Percentiles rank a stretch among this genome's conserved stretches.
phyloP scores from a whole-genome alignment of 2,329 filamentous ascomycete species.

The Colletotrichum simmondsii region DNA sequence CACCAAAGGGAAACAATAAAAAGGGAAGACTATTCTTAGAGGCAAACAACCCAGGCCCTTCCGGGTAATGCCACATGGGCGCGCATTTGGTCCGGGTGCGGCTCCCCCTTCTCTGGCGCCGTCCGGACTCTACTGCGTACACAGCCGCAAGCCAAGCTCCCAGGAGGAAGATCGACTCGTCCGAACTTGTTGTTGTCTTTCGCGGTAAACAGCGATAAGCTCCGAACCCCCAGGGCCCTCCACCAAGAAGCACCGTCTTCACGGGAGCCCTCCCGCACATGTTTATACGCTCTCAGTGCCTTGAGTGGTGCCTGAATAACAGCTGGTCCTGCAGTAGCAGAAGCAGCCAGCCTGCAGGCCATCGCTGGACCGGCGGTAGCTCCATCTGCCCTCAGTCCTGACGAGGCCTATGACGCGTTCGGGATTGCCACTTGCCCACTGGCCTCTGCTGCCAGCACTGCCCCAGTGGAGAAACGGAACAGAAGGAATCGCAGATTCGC shows the following conservation, averaged over 20 bases:
- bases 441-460: conserved; percentile 14
- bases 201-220: neutral
- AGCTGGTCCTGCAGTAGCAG: neutral
- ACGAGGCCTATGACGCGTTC: conserved; percentile 34
- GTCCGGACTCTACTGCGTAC: neutral
- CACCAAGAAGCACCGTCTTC: neutral
- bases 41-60: neutral
- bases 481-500: neutral
- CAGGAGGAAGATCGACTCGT: conserved; percentile 8
- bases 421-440: conserved; percentile 21
- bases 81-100: conserved; percentile 4
- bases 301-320: neutral
- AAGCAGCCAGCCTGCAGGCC: neutral
- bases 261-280: neutral
- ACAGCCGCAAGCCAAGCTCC: neutral
- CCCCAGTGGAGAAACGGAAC: conserved; percentile 17
- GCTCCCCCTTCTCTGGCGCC: neutral
- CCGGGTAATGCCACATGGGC: conserved; percentile 1
- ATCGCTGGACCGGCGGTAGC: neutral
- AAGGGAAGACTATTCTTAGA: conserved; percentile 18
- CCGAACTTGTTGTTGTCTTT: neutral
- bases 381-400: conserved; percentile 10
- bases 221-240: neutral
- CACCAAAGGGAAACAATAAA: neutral
- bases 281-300: neutral